Evolutionary conservation across 306 rosid species (phyloP).

Genomic region (Boehmeria nivea): DNA sequence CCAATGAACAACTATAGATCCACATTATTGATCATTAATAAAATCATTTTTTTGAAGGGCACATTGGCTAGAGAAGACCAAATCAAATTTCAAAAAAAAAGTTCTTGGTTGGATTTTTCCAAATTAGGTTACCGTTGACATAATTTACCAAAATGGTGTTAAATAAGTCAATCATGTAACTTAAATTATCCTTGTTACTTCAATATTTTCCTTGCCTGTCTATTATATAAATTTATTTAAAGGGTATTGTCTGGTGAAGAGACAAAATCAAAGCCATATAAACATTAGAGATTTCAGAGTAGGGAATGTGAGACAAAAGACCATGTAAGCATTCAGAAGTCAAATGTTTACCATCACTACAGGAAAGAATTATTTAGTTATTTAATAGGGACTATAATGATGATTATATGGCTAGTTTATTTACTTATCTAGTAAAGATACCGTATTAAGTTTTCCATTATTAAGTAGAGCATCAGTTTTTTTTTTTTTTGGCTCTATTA

Average conservation of each 20-base stretch:
- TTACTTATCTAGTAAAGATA: neutral
- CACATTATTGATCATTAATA: neutral
- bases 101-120: neutral
- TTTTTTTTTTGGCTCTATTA: too few relatives aligned
- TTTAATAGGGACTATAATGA: neutral
- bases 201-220: too few relatives aligned
- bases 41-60: neutral
- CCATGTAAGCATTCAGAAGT: conserved; percentile 4
- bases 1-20: neutral
- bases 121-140: neutral
- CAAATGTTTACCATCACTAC: conserved; percentile 11
- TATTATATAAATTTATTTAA: too few relatives aligned
- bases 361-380: neutral
- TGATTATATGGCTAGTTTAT: neutral
- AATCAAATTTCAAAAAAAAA: neutral
- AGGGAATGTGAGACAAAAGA: neutral
- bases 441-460: neutral
- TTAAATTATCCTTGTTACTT: neutral
- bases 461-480: too few relatives aligned
- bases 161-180: conserved; percentile 5
- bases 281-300: neutral
- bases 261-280: conserved; percentile 4
- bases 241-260: neutral
- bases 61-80: neutral
- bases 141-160: neutral